These are phyloP conservation scores for Tetramitus jugosus DNA, from an alignment of 208 protist species.

Conservation along the genomic window DNA sequence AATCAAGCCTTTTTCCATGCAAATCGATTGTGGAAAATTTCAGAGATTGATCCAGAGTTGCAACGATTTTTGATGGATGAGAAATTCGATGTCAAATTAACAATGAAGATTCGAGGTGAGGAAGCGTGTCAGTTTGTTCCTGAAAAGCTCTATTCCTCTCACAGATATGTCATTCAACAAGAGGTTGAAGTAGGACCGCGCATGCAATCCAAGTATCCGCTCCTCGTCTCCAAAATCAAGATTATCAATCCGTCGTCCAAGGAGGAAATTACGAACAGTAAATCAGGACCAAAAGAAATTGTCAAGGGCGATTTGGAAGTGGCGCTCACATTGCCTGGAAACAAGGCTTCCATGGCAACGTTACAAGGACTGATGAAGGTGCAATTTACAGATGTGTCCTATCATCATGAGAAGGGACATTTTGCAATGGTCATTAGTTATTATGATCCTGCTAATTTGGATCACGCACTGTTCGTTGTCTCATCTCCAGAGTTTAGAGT, in stretches of 20 bases:
- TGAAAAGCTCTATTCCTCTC: slow-evolving; percentile 6
- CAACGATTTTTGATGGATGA: no score
- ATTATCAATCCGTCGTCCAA: neutral
- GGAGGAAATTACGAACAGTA: neutral
- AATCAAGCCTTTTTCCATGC: no score
- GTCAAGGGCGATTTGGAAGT: neutral
- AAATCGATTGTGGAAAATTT: no score
- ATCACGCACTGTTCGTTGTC: neutral
- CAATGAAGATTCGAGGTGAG: slow-evolving; percentile 9
- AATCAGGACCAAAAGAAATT: neutral
- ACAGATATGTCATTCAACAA: slow-evolving; percentile 14
- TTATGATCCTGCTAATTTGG: neutral
- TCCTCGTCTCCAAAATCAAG: slow-evolving; percentile 4
- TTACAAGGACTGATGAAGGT: neutral
- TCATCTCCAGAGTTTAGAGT: neutral
- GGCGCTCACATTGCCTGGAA: neutral
- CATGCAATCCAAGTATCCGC: neutral
- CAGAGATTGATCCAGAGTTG: no score
- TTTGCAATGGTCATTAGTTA: slow-evolving; percentile 7
- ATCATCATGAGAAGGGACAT: slow-evolving; percentile 15
- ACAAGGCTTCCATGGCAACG: neutral
- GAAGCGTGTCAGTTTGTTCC: slow-evolving; percentile 3
- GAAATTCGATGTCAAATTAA: neutral
- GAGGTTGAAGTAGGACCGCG: neutral
- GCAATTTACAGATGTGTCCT: slow-evolving; percentile 9